These are phyloP conservation scores for Cladosporium austrohemisphaericum DNA, from an alignment of 2,329 filamentous ascomycete genomes.

Conservation along the genomic window DNA sequence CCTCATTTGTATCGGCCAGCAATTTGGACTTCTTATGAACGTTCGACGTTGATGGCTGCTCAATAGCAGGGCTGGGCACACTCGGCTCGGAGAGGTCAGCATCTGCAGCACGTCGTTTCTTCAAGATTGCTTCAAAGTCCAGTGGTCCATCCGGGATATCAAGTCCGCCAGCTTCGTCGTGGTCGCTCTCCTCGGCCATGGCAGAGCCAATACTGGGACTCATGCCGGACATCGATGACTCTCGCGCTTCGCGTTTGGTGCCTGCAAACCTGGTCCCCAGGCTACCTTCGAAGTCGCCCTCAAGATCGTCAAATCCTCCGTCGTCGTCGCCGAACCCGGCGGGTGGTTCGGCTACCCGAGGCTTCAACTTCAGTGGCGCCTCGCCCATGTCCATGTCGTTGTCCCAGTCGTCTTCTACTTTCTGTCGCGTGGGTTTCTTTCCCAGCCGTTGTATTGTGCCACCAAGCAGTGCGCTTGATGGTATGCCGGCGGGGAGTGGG, in stretches of 20 bases:
- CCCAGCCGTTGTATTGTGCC: conserved; percentile 91
- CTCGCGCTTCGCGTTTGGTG: conserved; percentile 75
- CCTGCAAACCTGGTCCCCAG: conserved; percentile 86
- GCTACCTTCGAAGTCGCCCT: conserved; percentile 94
- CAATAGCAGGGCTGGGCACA: conserved; percentile 31
- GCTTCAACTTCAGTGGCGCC: conserved; percentile 42
- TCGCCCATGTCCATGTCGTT: conserved; percentile 47
- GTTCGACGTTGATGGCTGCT: conserved; percentile 36
- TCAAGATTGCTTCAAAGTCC: conserved; percentile 74
- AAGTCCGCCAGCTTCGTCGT: conserved; percentile 85
- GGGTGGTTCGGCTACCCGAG: conserved; percentile 27
- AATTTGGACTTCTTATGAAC: conserved; percentile 34
- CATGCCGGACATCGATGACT: conserved; percentile 81
- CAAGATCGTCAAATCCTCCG: conserved; percentile 89
- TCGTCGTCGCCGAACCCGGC: conserved; percentile 49
- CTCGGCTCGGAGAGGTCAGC: conserved; percentile 33
- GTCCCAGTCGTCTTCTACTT: conserved; percentile 50
- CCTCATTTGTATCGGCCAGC: conserved; percentile 52
- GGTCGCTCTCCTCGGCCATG: conserved; percentile 89
- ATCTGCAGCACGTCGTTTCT: conserved; percentile 60
- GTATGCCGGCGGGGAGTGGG: conserved; percentile 80
- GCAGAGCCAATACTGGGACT: conserved; percentile 92
- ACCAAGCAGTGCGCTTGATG: conserved; percentile 81
- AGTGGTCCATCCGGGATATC: conserved; percentile 79
- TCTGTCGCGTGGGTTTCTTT: conserved; percentile 44